Evolutionary conservation across 2,329 filamentous ascomycete species (phyloP), one percentile per base, ranked within the genome.

Genomic region (Cryoendolithus antarcticus): DNA sequence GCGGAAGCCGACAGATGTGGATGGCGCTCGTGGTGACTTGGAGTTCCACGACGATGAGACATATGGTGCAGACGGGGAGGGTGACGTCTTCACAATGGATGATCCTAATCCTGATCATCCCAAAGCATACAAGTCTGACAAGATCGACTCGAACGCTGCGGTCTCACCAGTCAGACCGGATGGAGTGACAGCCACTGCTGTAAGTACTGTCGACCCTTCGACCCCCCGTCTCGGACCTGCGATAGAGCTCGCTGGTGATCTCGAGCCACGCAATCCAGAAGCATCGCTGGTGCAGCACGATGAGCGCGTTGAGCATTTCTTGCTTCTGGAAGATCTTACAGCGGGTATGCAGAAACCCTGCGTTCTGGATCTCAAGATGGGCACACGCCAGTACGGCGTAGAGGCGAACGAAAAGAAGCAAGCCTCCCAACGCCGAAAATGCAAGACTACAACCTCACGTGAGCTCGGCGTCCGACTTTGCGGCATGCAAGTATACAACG

Each of bases 311-410:
- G 85, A 95, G 53, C 93, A 89, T 57, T 98, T 98, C 57, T 67
- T 98, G 9, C 70, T 98, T 1, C 67, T 98, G 7, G 91, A 98
- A 61, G 91, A 98, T 58, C 72, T 98, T 35, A 98, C 91, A 1
- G 84, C 89, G 2, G 89, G 89, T 28, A 96, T 98, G 91, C 88
- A 86, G 57, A 79, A 83, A 37, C 91, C 91, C 4, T 96, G 91
- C 62, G 93, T 98, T 43, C 82, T 98, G 61, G 91, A 98, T 57
- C 69, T 98, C 45, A 98, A 98, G 59, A 98, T 98, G 91, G 91
- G 91, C 12, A 98, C 91, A 6, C 80, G 91, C 2, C 91, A 98
- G 57, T 96, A 95, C 58, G 91, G 91, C 6, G 77, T 96, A 9
- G 88, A 96, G 50, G 91, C 91, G 2, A 79, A 74, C 38, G 78